Base-by-base conservation (phyloP, 805 yeast species). In the Wickerhamiella hasegawae region DNA sequence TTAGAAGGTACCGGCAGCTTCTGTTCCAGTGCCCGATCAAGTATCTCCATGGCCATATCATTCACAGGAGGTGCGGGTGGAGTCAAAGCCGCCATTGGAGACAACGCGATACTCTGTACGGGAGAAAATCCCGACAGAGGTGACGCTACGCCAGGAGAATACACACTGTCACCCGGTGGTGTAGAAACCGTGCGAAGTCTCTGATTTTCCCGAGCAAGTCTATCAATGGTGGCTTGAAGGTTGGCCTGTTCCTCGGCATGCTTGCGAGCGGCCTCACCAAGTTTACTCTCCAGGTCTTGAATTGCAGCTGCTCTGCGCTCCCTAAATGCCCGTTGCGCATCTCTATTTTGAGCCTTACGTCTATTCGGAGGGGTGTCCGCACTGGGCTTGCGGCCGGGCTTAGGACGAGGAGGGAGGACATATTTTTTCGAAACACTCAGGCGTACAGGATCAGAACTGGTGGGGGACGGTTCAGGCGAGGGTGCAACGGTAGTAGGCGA, bases 341-440 rank as follows among this genome's bases (percentile, higher is more conserved):
- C 82, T 36, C 94, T 61, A 54, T 81, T 75, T 24, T 93, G 80
- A 42, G 58, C 47, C 30, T 47, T 49, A 27, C 51, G 45, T 10
- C 45, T 46, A 36, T 80, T 72, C 1, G 85, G 84, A 0, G 94
- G 92, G 0, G 85, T 71, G 44, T 82, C 94, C 4, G 68, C 66
- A 43, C 73, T 62, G 12, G 78, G 78, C 53, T 73, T 73, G 19
- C 68, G 46, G 21, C 68, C 66, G 11, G 66, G 66, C 51, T 79
- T 76, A 18, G 92, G 90, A 44, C 90, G 63, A 9, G 92, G 92
- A 3, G 92, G 93, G 21, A 79, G 58, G 5, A 77, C 84, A 85
- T 90, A 82, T 49, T 72, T 74, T 49, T 76, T 76, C 34, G 84
- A 76, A 1, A 87, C 75, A 20, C 50, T 46, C 14, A 58, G 54